Evolutionary conservation across 2,329 filamentous ascomycete genomes (phyloP).

Genomic region (Pestalotiopsis sp.): DNA sequence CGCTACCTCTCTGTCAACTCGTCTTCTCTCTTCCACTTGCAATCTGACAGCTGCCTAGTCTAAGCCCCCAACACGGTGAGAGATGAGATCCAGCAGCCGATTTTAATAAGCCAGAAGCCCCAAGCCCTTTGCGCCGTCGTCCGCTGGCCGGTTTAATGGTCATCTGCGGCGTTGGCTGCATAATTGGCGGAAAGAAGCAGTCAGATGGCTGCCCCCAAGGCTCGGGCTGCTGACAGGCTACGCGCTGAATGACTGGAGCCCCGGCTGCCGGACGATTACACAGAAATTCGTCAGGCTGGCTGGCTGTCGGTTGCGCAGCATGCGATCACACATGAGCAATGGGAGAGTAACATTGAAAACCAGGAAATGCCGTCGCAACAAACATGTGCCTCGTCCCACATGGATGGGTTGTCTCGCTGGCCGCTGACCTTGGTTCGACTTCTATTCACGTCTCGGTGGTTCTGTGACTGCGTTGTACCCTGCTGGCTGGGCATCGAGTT

Average conservation of each 20-base stretch:
- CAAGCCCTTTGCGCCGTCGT: not conserved
- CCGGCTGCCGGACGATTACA: not conserved
- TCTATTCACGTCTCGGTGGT: not conserved
- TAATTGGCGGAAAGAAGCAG: slow-evolving; percentile 4
- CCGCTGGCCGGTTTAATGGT: slow-evolving; percentile 7
- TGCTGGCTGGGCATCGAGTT: slow-evolving; percentile 9
- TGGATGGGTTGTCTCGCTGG: not conserved
- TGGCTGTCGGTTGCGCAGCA: not conserved
- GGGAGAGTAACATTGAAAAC: slow-evolving; percentile 1
- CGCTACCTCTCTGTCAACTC: not conserved
- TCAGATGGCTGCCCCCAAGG: slow-evolving; percentile 4
- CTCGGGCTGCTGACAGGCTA: slow-evolving; percentile 9
- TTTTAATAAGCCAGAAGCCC: not conserved
- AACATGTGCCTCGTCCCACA: not conserved
- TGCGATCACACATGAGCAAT: not conserved
- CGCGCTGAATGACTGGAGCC: not conserved
- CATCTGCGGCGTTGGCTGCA: slow-evolving; percentile 11
- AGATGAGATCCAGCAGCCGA: not conserved
- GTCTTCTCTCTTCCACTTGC: not conserved
- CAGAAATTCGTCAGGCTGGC: not conserved
- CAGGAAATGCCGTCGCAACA: not conserved
- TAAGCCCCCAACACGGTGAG: slow-evolving; percentile 11
- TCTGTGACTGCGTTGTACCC: slow-evolving; percentile 10
- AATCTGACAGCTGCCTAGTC: slow-evolving; percentile 3
- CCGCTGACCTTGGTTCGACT: not conserved